Base-by-base conservation (phyloP, 345 rosid species). In the Pugionium cornutum region DNA sequence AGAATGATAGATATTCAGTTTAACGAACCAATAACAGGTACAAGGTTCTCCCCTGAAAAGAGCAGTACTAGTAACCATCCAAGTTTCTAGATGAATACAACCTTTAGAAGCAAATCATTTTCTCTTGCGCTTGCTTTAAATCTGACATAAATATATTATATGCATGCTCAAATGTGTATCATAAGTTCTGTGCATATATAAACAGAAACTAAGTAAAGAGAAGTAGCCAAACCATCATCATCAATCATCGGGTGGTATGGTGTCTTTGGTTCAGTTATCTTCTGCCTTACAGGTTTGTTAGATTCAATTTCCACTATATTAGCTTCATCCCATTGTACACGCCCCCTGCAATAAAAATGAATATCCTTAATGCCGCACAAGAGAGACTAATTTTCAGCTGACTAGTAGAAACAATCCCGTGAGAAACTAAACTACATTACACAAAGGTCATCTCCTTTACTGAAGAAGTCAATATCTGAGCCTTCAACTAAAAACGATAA, bases 251-350 rank as follows among this genome's bases (percentile, higher is more conserved):
- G 96, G 75, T 95, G 98, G 75, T 87, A 91, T 0, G 98, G 98
- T 4, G 98, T 95, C 86, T 95, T 95, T 29, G 99, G 98, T 75
- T 95, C 99, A 7, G 96, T 95, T 59, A 95, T 95, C 81, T 91
- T 95, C 87, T 89, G 97, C 82, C 99, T 81, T 7, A 82, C 86
- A 2, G 99, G 99, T 69, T 95, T 95, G 75, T 87, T 89, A 30
- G 97, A 84, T 83, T 95, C 99, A 60, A 95, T 91, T 74, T 95
- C 96, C 49, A 75, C 96, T 53, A 95, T 67, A 72, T 86, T 95
- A 33, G 72, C 86, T 76, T 95, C 99, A 65, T 95, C 79, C 98
- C 99, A 95, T 67, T 69, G 80, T 52, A 95, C 99, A 79, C 82
- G 83, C 31, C 81, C 81, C 71, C 86, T 86, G 69, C 56, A 67